Percentiles rank a stretch among this genome's conserved stretches.
These are phyloP conservation scores for Conringia planisiliqua DNA, from an alignment of 345 rosid species.

Conservation along the genomic window DNA sequence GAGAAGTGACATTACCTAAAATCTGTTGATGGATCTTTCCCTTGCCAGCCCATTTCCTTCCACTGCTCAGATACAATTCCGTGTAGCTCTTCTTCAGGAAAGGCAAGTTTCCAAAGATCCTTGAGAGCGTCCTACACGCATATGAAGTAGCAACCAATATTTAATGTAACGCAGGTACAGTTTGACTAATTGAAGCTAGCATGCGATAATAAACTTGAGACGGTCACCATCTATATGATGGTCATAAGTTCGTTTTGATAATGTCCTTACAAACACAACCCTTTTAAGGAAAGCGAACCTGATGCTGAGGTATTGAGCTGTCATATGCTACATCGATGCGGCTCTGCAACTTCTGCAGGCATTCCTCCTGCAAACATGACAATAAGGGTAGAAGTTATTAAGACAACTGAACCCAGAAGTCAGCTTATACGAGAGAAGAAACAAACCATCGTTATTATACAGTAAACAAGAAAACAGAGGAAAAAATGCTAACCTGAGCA, in stretches of 20 bases:
- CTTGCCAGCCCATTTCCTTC: constrained; percentile 99
- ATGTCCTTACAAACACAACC: neutral
- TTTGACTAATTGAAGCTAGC: neutral
- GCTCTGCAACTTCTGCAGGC: constrained; percentile 75
- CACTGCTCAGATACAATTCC: constrained; percentile 94
- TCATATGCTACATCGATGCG: constrained; percentile 92
- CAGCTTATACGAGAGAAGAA: neutral
- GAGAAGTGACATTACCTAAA: constrained; percentile 55
- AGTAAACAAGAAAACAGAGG: neutral
- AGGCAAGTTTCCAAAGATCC: constrained; percentile 86
- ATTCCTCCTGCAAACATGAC: constrained; percentile 63
- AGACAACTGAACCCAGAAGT: neutral
- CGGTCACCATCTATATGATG: neutral
- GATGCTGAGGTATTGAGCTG: constrained; percentile 75
- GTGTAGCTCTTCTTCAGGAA: constrained; percentile 83
- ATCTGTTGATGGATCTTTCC: constrained; percentile 99
- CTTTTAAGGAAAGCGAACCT: constrained; percentile 38
- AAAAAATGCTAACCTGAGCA: constrained; percentile 54
- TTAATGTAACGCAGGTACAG: neutral
- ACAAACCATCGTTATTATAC: neutral
- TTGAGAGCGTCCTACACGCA: constrained; percentile 70
- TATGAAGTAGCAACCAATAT: neutral
- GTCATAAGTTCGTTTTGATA: neutral
- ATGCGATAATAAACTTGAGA: neutral
- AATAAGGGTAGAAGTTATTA: neutral